Base-by-base conservation (phyloP, 176 grass and related monocot species). In the Cenchrus fungigraminus region DNA sequence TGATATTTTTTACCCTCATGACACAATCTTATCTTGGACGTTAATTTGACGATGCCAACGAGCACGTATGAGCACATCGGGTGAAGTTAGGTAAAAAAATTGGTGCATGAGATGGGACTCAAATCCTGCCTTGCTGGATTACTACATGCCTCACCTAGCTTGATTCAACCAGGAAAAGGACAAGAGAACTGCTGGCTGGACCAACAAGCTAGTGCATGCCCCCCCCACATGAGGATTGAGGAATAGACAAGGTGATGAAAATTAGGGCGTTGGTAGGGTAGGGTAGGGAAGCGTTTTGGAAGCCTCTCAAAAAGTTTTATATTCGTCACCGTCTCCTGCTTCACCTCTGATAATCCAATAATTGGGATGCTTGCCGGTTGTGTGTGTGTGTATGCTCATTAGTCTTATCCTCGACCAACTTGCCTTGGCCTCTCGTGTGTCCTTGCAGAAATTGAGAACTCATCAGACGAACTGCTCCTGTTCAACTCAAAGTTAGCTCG, bases 371-470 rank as follows among this genome's bases (percentile, higher is more conserved):
- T 55, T 51, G 31, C 6, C 49, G 11, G 7, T 66, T 73, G 57
- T 12, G 12, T 37, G 14, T 40, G 6, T 12, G 70, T 13, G 6
- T 12, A 46, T 13, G 61, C 83, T 11, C 25, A 28, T 19, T 25
- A n/a, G 47, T 45, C 82, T 76, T 77, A 77, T 84, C 62, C 50
- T 77, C 73, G 16, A 71, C 75, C 76, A 71, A 72, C 76, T 31
- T 58, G 62, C 55, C 68, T 37, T 83, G 34, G 64, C 65, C 79
- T 81, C 62, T 57, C 47, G 2, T 17, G 52, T 68, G 52, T 68
- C 32, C 50, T 45, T 77, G 37, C 49, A 31, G 3, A 13, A 47
- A 14, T 71, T 71, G 65, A 29, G 32, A 69, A 6, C 50, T 59
- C 74, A 8, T 59, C 74, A 8, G 8, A 25, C 25, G 25, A 0